These are phyloP conservation scores for Pseudisothecium myosuroides DNA, from an alignment of 225 moss, liverwort and hornwort species.

Conservation along the genomic window DNA sequence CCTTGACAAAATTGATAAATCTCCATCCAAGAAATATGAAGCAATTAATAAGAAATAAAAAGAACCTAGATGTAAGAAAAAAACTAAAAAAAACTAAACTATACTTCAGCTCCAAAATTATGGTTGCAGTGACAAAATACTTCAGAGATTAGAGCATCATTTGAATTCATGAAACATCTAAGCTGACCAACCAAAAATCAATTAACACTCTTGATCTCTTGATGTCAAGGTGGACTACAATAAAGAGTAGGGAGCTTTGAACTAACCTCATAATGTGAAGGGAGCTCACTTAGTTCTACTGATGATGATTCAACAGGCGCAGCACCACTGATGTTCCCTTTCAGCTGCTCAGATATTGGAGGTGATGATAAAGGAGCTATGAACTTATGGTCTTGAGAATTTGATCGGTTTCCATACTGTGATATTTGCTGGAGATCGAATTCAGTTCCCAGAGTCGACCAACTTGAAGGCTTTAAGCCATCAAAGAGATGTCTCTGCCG, in stretches of 20 bases:
- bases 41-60: background rate
- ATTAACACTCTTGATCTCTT: background rate
- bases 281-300: constrained; percentile 1
- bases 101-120: background rate
- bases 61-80: background rate
- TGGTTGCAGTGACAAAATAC: background rate
- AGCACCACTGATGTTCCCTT: background rate
- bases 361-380: background rate
- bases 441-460: constrained; percentile 21
- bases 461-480: constrained; percentile 14
- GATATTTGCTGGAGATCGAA: constrained; percentile 9
- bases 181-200: background rate
- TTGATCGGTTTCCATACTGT: constrained; percentile 6
- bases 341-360: constrained; percentile 11
- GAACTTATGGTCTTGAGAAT: constrained; percentile 4
- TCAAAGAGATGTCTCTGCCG: constrained; percentile 35
- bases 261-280: constrained; percentile 27
- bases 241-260: background rate
- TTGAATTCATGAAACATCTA: background rate
- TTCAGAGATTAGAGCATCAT: background rate
- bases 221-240: background rate
- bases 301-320: constrained; percentile 1
- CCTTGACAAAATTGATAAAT: background rate
- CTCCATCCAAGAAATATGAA: background rate
- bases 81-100: background rate